A percentile compares a stretch with the other conserved stretches of the same genome.
Conservation (phyloP, 2,329 filamentous ascomycete species). For the Cladosporium sp. region DNA sequence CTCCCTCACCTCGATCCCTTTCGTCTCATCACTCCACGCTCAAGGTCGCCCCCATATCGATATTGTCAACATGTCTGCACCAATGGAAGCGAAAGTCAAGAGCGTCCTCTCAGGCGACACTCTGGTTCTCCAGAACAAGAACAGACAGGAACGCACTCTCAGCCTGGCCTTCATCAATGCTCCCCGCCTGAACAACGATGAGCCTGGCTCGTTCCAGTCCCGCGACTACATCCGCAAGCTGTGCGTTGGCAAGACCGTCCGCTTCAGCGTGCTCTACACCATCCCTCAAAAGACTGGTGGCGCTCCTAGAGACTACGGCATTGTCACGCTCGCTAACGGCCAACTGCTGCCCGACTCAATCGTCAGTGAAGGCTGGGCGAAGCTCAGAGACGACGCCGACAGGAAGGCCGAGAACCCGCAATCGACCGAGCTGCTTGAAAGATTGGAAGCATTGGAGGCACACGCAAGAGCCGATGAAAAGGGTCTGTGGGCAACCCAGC, state of each 20-base stretch:
- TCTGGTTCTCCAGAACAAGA: slow-evolving; percentile 79
- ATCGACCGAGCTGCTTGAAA: slow-evolving; percentile 68
- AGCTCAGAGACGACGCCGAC: slow-evolving; percentile 90
- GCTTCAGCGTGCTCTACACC: slow-evolving; percentile 83
- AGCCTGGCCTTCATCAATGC: slow-evolving; percentile 91
- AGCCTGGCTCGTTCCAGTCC: slow-evolving; percentile 87
- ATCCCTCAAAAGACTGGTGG: slow-evolving; percentile 65
- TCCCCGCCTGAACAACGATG: slow-evolving; percentile 57
- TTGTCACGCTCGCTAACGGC: slow-evolving; percentile 73
- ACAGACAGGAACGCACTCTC: slow-evolving; percentile 77
- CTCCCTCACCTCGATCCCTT: neutral
- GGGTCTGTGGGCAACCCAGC: slow-evolving; percentile 74
- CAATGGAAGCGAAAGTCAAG: slow-evolving; percentile 76
- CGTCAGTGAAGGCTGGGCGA: slow-evolving; percentile 87
- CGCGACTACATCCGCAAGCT: slow-evolving; percentile 87
- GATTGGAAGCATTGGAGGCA: slow-evolving; percentile 73
- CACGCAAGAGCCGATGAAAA: slow-evolving; percentile 76
- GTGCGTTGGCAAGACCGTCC: slow-evolving; percentile 80
- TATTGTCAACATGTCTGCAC: slow-evolving; percentile 11
- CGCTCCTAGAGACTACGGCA: slow-evolving; percentile 77
- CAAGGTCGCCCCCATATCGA: slow-evolving; percentile 9
- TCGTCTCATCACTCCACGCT: neutral
- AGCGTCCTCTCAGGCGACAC: slow-evolving; percentile 93
- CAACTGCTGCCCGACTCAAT: slow-evolving; percentile 76
- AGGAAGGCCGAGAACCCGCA: slow-evolving; percentile 86